A percentile compares a stretch with the other conserved stretches of the same genome.
Conservation (phyloP, 2,329 filamentous ascomycete species). For the Verticillium klebahnii region DNA sequence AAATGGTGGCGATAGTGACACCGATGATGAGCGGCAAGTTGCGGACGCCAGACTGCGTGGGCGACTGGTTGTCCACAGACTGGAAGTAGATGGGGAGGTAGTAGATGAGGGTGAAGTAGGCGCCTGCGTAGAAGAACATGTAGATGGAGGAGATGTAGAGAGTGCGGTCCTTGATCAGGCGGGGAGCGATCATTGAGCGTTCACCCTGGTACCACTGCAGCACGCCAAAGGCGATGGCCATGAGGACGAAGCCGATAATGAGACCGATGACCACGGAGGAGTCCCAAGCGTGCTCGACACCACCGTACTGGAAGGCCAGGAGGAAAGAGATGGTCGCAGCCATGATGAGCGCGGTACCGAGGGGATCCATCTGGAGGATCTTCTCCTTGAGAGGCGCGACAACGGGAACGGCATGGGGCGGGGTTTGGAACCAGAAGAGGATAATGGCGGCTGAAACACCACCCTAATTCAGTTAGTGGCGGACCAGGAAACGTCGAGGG, state of each 20-base stretch:
- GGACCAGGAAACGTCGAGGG: not conserved
- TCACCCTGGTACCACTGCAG: slow-evolving; percentile 35
- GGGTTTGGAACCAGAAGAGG: slow-evolving; percentile 17
- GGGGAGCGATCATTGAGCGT: slow-evolving; percentile 36
- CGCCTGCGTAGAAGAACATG: slow-evolving; percentile 32
- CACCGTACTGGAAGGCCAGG: slow-evolving; percentile 47
- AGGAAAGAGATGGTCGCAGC: slow-evolving; percentile 39
- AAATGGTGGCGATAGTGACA: slow-evolving; percentile 27
- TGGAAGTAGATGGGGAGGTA: slow-evolving; percentile 43
- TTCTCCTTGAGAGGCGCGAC: slow-evolving; percentile 13
- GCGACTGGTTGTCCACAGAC: slow-evolving; percentile 33
- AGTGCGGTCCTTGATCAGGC: slow-evolving; percentile 33
- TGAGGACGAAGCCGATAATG: not conserved
- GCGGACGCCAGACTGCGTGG: slow-evolving; percentile 34
- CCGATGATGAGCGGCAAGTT: slow-evolving; percentile 34
- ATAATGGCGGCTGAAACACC: slow-evolving; percentile 26
- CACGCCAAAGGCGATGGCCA: slow-evolving; percentile 24
- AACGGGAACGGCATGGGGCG: slow-evolving; percentile 1
- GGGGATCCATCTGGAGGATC: slow-evolving; percentile 11
- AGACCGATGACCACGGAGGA: not conserved
- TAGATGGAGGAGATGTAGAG: slow-evolving; percentile 29
- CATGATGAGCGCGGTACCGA: slow-evolving; percentile 25
- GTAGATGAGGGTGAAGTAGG: slow-evolving; percentile 24
- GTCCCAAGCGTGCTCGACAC: slow-evolving; percentile 23
- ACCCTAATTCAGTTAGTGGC: slow-evolving; percentile 12